Conservation (phyloP, 768 basidiomycete genomes). For the Sporobolomyces roseus region DNA sequence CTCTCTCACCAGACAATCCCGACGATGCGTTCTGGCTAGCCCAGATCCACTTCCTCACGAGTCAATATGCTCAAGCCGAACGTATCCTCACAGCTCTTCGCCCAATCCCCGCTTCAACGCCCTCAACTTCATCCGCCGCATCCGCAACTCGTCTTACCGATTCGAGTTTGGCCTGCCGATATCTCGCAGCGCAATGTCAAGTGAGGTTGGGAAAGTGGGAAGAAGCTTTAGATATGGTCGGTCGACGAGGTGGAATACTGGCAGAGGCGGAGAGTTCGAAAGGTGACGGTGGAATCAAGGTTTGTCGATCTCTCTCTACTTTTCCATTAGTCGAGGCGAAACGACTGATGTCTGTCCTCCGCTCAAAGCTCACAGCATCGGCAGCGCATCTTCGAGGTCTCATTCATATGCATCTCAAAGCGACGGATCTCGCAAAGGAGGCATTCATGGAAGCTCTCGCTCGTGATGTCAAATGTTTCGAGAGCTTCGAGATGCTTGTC, state of each 20-base stretch:
- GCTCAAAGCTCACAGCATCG: slow-evolving; percentile 79
- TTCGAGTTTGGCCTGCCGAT: slow-evolving; percentile 83
- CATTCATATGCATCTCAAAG: slow-evolving; percentile 88
- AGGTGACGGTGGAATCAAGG: slow-evolving; percentile 91
- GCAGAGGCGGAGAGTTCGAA: slow-evolving; percentile 63
- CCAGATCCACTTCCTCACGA: slow-evolving; percentile 92
- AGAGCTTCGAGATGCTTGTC: slow-evolving; percentile 84
- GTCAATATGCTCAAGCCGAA: slow-evolving; percentile 92
- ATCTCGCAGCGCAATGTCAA: slow-evolving; percentile 93
- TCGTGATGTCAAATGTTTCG: slow-evolving; percentile 94
- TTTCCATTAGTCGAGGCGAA: background rate
- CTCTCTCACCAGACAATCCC: slow-evolving; percentile 64
- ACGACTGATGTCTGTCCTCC: background rate
- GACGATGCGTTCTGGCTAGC: slow-evolving; percentile 99
- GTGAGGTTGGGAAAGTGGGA: slow-evolving; percentile 87
- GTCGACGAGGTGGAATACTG: slow-evolving; percentile 46
- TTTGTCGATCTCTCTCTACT: slow-evolving; percentile 45
- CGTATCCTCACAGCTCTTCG: slow-evolving; percentile 84
- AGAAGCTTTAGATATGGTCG: slow-evolving; percentile 86
- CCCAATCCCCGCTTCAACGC: slow-evolving; percentile 52
- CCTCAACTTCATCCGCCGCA: slow-evolving; percentile 7
- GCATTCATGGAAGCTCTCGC: slow-evolving; percentile 94
- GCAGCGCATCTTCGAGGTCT: slow-evolving; percentile 93
- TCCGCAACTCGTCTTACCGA: slow-evolving; percentile 40
- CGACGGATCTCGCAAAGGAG: slow-evolving; percentile 82